Conservation (phyloP, 2,329 filamentous ascomycete species). For the Stemphylium beticola region DNA sequence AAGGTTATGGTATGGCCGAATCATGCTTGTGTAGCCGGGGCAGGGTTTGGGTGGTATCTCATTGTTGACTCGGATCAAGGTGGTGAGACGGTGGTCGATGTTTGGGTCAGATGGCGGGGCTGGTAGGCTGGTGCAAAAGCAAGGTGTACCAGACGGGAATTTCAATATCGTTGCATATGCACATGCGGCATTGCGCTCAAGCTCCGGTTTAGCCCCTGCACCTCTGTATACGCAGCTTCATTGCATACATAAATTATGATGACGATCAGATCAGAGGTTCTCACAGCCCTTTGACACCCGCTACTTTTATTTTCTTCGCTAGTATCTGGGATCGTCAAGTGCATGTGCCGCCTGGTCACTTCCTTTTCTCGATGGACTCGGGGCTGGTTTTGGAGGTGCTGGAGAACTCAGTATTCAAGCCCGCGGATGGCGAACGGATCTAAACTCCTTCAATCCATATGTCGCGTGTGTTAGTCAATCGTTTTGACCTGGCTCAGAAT, state of each 20-base stretch:
- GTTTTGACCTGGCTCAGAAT: slow-evolving; percentile 37
- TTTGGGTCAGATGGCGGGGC: slow-evolving; percentile 74
- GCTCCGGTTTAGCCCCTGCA: neutral
- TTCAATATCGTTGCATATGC: neutral
- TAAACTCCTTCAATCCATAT: slow-evolving; percentile 28
- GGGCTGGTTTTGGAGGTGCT: no score
- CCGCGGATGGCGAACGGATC: slow-evolving; percentile 12
- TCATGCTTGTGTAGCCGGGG: slow-evolving; percentile 78
- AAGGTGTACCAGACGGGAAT: neutral
- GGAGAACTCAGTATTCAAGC: no score
- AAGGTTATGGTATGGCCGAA: slow-evolving; percentile 78
- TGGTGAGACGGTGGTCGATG: slow-evolving; percentile 68
- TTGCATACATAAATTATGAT: neutral
- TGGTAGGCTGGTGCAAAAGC: slow-evolving; percentile 57
- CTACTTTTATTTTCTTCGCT: no score
- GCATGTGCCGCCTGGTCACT: no score
- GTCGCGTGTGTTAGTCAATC: slow-evolving; percentile 30
- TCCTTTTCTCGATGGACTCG: no score
- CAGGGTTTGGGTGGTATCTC: slow-evolving; percentile 74
- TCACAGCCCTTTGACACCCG: no score
- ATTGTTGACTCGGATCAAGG: slow-evolving; percentile 68
- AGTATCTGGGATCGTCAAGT: no score
- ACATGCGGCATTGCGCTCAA: neutral
- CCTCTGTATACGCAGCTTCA: neutral
- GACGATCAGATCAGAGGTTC: no score